Percentiles rank a stretch among this genome's conserved stretches.
phyloP scores from a whole-genome alignment of 2,329 filamentous ascomycete species.

The Stagonosporopsis cucurbitacearum region DNA sequence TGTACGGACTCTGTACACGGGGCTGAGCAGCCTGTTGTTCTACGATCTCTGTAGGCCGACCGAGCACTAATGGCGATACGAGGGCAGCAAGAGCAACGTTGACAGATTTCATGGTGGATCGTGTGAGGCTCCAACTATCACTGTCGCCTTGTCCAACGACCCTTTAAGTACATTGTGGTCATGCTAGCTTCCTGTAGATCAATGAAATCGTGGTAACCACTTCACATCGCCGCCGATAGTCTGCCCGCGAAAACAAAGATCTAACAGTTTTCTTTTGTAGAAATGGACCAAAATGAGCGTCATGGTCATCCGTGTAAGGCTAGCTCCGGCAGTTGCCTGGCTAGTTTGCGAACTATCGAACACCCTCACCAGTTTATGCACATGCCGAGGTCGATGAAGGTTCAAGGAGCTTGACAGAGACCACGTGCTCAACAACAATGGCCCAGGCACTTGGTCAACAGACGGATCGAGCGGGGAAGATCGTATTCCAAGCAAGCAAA shows the following conservation, averaged over 20 bases:
- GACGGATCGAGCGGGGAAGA: neutral
- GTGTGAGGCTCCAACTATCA: neutral
- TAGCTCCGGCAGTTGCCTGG: constrained; percentile 1
- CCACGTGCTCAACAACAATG: neutral
- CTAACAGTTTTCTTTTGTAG: neutral
- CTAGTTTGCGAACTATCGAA: constrained; percentile 4
- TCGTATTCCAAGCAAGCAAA: neutral
- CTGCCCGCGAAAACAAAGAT: neutral
- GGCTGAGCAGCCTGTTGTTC: constrained; percentile 8
- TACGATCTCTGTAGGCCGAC: constrained; percentile 11
- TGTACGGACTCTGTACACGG: constrained; percentile 5
- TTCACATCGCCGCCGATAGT: neutral
- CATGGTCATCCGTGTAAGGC: neutral
- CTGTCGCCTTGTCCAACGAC: neutral
- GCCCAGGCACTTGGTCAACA: neutral
- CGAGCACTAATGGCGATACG: constrained; percentile 8
- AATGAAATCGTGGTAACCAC: neutral
- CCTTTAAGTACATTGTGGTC: constrained; percentile 1
- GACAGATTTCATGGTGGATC: constrained; percentile 16
- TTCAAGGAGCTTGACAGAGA: neutral
- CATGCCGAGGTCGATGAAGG: neutral
- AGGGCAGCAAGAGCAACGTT: constrained; percentile 17
- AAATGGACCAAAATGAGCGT: neutral
- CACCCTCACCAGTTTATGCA: neutral
- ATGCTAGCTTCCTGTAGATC: neutral